A percentile compares a stretch with the other conserved stretches of the same genome.
Conservation (phyloP, 495 filamentous ascomycete species). For the Hypomontagnella monticulosa region DNA sequence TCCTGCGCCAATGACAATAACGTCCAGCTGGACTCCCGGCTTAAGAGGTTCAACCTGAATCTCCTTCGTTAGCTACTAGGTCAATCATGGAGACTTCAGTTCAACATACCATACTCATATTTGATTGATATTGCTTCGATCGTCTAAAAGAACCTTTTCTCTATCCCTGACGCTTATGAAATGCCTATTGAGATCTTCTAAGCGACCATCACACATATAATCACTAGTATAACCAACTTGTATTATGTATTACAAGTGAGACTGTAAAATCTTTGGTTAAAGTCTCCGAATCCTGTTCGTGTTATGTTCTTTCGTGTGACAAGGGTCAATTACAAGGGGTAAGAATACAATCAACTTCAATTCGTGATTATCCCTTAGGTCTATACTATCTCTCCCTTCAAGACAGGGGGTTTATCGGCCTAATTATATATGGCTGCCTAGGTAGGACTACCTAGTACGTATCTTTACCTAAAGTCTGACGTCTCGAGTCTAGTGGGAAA, state of each 20-base stretch:
- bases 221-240: neutral
- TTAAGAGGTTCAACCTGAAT: conserved; percentile 4
- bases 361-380: no score
- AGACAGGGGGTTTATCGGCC: no score
- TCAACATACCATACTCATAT: conserved; percentile 16
- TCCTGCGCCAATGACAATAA: conserved; percentile 66
- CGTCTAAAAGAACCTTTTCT: neutral
- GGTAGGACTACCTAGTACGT: no score
- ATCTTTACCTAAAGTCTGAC: no score
- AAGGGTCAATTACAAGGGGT: no score
- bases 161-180: neutral
- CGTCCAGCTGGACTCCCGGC: conserved; percentile 44
- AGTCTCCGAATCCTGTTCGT: neutral
- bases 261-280: neutral
- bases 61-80: neutral
- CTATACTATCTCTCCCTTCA: no score
- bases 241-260: neutral
- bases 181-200: neutral
- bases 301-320: no score
- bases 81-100: neutral
- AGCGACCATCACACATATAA: neutral
- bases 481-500: no score
- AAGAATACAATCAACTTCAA: no score
- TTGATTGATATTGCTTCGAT: neutral
- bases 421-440: no score